Conservation (phyloP, 1,284 basidiomycete species). For the Cryptococcus sp. region DNA sequence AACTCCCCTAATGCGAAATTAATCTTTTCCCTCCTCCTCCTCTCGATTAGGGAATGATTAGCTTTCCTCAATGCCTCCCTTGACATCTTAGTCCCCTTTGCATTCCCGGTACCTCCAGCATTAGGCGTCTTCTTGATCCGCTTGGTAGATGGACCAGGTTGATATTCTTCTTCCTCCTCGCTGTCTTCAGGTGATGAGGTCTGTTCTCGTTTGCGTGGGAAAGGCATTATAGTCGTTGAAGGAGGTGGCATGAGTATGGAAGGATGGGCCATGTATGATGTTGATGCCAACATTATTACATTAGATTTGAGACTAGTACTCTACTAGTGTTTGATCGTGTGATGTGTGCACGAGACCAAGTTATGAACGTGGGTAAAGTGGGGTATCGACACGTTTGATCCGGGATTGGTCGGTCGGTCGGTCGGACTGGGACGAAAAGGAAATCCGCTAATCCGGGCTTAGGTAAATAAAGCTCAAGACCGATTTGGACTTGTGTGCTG, state of each 20-base stretch:
- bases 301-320: too few relatives aligned
- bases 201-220: not conserved
- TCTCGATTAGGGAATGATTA: slow-evolving; percentile 46
- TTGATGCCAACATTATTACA: not conserved
- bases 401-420: not conserved
- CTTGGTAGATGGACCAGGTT: slow-evolving; percentile 7
- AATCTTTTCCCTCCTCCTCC: slow-evolving; percentile 47
- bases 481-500: not conserved
- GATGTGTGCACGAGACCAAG: not conserved
- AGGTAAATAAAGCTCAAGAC: not conserved
- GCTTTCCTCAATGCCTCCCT: slow-evolving; percentile 44
- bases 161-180: slow-evolving; percentile 28
- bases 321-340: not conserved
- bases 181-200: slow-evolving; percentile 4
- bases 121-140: not conserved
- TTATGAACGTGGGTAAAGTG: not conserved
- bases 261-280: not conserved
- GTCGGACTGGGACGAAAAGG: too few relatives aligned
- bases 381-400: not conserved
- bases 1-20: slow-evolving; percentile 43
- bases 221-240: not conserved
- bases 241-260: not conserved
- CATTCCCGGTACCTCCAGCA: slow-evolving; percentile 1
- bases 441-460: too few relatives aligned
- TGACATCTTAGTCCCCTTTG: slow-evolving; percentile 16